Base-by-base conservation (phyloP, 345 rosid genomes). In the Bretschneidera sinensis region DNA sequence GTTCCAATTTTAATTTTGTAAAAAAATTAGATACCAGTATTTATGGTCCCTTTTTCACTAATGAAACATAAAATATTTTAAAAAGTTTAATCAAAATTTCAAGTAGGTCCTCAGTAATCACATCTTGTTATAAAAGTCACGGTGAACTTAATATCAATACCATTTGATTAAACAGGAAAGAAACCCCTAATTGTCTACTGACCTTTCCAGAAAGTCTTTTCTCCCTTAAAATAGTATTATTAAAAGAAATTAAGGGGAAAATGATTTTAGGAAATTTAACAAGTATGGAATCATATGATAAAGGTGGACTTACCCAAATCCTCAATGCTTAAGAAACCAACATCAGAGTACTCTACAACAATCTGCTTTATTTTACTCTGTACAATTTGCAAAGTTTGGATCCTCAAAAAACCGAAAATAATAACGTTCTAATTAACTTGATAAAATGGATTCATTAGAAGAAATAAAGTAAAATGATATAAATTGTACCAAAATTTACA, bases 331-430 rank as follows among this genome's bases (percentile, higher is more conserved):
- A 83, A 63, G 31, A 74, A 80, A 71, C 75, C 78, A 60, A 72
- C 78, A 57, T 81, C 81, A 17, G 76, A 76, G 77, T 69, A 81
- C 47, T 80, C 88, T 0, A 81, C 72, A 60, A 86, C 65, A 67
- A 83, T 74, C 52, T 84, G 80, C 63, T 80, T 66, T 80, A 88
- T 78, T 71, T 78, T 86, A 48, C 74, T 74, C 96, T 91, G 79
- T 51, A 55, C 5, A 63, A 61, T 17, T 14, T 24, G 54, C 56
- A 17, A 54, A 49, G 22, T 54, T 24, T 21, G 28, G 22, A n/a
- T n/a, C n/a, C n/a, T n/a, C n/a, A n/a, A n/a, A n/a, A n/a, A n/a
- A n/a, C n/a, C 56, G 51, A 31, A 21, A 45, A 9, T 13, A 21
- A n/a, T 31, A 34, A 6, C 39, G 31, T 16, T 15, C n/a, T 54